Conservation (phyloP, 192 early-diverging fungal species). For the Backusella parvicylindrica region DNA sequence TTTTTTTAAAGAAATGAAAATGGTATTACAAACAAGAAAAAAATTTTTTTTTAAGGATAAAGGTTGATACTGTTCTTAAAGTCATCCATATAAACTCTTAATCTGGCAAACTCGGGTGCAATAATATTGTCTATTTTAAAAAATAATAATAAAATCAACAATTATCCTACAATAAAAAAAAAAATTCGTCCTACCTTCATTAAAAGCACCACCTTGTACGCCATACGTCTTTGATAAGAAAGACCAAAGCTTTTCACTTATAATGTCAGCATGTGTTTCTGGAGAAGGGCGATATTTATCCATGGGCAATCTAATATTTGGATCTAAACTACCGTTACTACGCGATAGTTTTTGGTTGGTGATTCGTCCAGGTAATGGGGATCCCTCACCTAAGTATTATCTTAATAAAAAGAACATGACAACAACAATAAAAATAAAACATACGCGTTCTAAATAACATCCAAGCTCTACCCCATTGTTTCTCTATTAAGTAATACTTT, state of each 20-base stretch:
- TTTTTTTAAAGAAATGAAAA: neutral
- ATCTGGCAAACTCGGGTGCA: constrained; percentile 23
- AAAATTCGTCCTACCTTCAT: constrained; percentile 21
- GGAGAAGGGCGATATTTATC: constrained; percentile 33
- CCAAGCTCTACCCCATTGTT: constrained; percentile 28
- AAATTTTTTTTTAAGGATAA: constrained; percentile 14
- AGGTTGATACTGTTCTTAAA: constrained; percentile 23
- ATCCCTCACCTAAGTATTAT: constrained; percentile 34
- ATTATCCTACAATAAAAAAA: neutral
- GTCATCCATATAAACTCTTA: constrained; percentile 24
- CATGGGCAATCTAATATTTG: constrained; percentile 23
- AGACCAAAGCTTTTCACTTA: constrained; percentile 31
- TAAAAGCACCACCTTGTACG: constrained; percentile 25
- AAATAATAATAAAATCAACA: neutral
- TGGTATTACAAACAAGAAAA: constrained; percentile 8
- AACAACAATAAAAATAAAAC: neutral
- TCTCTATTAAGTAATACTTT: constrained; percentile 27
- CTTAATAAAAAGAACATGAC: too few relatives aligned
- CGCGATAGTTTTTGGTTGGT: constrained; percentile 23
- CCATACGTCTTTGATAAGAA: constrained; percentile 28
- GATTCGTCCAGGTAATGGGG: constrained; percentile 28
- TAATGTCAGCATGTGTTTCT: constrained; percentile 34
- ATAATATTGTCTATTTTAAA: constrained; percentile 11
- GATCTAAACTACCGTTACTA: constrained; percentile 27
- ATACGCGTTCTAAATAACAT: constrained; percentile 34